A percentile compares a stretch with the other conserved stretches of the same genome.
phyloP scores from a whole-genome alignment of 305 asterid species.

The Ajuga reptans region DNA sequence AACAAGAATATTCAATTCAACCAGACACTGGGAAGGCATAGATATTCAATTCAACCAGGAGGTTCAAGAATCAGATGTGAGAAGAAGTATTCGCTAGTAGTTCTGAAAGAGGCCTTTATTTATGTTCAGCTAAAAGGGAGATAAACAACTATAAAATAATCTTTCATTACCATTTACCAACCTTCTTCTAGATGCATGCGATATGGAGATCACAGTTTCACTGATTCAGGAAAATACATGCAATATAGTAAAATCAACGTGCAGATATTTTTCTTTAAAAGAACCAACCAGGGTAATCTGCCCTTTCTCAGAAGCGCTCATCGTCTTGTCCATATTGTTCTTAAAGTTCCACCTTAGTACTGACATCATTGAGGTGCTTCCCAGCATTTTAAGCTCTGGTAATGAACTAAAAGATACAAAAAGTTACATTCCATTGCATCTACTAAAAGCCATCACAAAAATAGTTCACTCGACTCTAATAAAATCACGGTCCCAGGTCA shows the following conservation, averaged over 20 bases:
- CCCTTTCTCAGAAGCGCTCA: conserved; percentile 70
- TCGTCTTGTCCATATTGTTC: conserved; percentile 65
- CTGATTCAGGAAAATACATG: conserved; percentile 21
- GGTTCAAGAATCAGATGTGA: not conserved
- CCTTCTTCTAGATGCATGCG: conserved; percentile 16
- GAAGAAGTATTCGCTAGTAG: not conserved
- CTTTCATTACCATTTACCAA: not conserved
- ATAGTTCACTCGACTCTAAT: not conserved
- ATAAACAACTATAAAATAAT: not conserved
- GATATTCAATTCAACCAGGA: not conserved
- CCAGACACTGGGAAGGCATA: not conserved
- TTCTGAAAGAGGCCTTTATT: not conserved
- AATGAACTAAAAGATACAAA: conserved; percentile 52
- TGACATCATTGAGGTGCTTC: conserved; percentile 57
- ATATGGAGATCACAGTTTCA: not conserved
- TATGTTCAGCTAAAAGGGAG: conserved; percentile 3
- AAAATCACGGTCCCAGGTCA: not conserved
- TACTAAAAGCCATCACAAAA: conserved; percentile 3
- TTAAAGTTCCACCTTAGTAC: conserved; percentile 77
- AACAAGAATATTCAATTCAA: not conserved
- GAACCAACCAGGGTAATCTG: conserved; percentile 67
- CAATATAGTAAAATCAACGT: conserved; percentile 14
- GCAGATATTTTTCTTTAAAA: conserved; percentile 14
- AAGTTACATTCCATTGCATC: conserved; percentile 8
- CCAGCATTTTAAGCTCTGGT: conserved; percentile 55